Base-by-base conservation (phyloP, 2,329 filamentous ascomycete species). In the Verticillium alfalfae region DNA sequence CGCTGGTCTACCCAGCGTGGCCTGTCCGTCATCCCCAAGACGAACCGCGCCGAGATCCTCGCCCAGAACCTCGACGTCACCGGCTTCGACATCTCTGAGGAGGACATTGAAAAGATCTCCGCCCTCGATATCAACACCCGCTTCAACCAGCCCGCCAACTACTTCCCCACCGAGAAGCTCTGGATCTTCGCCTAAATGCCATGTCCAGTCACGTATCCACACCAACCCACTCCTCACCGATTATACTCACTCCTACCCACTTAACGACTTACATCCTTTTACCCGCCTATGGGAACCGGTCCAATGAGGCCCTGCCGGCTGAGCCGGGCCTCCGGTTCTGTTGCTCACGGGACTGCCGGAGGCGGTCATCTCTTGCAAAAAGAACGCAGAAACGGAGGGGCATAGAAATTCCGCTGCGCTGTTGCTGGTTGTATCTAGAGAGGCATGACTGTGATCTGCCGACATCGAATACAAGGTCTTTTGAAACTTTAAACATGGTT, bases 1-100 rank as follows among this genome's bases (percentile, higher is more conserved):
- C 85, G 92, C 69, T 97, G 93, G 93, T 87, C 92, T 26, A 96
- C 92, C 16, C 92, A 96, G 82, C 84, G 90, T 58, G 87, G 87
- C 37, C 80, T 95, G 61, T 90, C 91, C 57, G 89, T 95, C 68
- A 95, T 95, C 69, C 91, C 91, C 68, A 94, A 94, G 85, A 88
- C 84, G 66, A 88, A 75, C 76, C 82, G 75, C 67, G 71, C 66
- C 65, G 79, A 72, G 26, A 67, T 79, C 67, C 81, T 92, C 73
- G 73, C 78, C 62, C 80, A 88, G 79, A 92, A 92, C 77, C 77
- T 93, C 66, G 84, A 88, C 67, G 85, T 87, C 65, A 84, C 79
- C 66, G 78, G 77, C 65, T 93, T 91, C 71, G 83, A 92, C 69
- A 77, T 93, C 38, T 80, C 82, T 34, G 74, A 87, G 69, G 79